Evolutionary conservation across 257 asterid species (phyloP).

Genomic region (Solanum bulbocastanum): DNA sequence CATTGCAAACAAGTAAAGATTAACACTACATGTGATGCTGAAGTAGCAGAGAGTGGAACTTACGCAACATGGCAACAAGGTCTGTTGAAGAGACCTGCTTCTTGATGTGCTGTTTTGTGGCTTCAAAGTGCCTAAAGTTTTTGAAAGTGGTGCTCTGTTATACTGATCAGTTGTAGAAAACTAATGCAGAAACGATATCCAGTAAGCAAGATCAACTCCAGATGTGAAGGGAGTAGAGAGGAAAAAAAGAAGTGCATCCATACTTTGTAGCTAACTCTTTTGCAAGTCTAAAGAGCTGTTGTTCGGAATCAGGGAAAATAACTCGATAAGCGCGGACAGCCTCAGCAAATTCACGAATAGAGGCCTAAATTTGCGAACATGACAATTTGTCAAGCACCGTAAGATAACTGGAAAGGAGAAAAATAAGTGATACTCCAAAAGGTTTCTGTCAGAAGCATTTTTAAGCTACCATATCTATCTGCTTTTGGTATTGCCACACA

Average conservation of each 20-base stretch:
- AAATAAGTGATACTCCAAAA: neutral
- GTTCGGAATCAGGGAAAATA: constrained; percentile 80
- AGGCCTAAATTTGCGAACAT: constrained; percentile 42
- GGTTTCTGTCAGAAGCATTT: neutral
- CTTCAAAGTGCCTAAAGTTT: constrained; percentile 73
- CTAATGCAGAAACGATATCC: neutral
- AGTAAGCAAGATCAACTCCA: neutral
- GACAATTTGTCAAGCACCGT: neutral
- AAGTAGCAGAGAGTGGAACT: constrained; percentile 20
- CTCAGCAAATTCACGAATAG: constrained; percentile 85
- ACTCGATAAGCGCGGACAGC: constrained; percentile 91
- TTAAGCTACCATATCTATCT: neutral
- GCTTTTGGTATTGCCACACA: neutral
- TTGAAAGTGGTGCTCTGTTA: neutral
- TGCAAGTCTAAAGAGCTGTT: constrained; percentile 76
- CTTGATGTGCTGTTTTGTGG: constrained; percentile 49
- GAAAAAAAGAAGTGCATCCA: neutral
- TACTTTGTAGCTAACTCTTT: constrained; percentile 68
- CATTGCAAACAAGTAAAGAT: neutral
- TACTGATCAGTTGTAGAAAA: neutral
- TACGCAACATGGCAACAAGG: constrained; percentile 58
- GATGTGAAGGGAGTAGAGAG: neutral
- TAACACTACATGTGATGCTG: neutral
- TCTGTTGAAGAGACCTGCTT: constrained; percentile 47
- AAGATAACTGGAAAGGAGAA: neutral